Conservation (phyloP, 495 filamentous ascomycete species). For the Penicillium ucsense region DNA sequence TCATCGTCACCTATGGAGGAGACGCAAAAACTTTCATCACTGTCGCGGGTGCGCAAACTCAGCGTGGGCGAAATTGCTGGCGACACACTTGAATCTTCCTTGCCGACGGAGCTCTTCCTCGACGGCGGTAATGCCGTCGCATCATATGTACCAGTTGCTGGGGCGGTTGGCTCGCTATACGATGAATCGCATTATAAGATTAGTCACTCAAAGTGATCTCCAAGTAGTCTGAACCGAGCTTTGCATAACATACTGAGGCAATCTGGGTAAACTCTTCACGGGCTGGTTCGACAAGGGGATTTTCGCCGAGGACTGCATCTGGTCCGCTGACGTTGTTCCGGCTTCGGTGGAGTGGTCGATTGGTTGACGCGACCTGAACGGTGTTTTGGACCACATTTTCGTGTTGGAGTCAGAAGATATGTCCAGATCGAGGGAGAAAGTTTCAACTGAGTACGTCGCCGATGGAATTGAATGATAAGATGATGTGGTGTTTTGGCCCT, state of each 20-base stretch:
- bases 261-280: constrained; percentile 26
- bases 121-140: not conserved
- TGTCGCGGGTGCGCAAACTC: constrained; percentile 6
- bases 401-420: not conserved
- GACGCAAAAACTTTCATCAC: constrained; percentile 31
- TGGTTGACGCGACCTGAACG: constrained; percentile 31
- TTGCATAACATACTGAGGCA: constrained; percentile 31
- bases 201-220: too few species aligned
- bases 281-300: not conserved
- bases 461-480: not conserved
- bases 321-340: constrained; percentile 30
- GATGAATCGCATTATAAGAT: not conserved
- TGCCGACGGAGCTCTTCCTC: not conserved
- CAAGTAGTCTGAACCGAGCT: not conserved
- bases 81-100: constrained; percentile 29
- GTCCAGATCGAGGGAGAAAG: not conserved
- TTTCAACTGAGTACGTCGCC: not conserved
- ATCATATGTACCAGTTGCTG: not conserved
- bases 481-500: too few species aligned
- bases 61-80: constrained; percentile 33
- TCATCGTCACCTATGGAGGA: constrained; percentile 37
- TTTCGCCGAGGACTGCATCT: not conserved
- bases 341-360: constrained; percentile 38
- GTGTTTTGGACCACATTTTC: constrained; percentile 38
- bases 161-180: not conserved